phyloP scores from a whole-genome alignment of 164 flowering plant genomes.

The Tetrastigma voinierianum region DNA sequence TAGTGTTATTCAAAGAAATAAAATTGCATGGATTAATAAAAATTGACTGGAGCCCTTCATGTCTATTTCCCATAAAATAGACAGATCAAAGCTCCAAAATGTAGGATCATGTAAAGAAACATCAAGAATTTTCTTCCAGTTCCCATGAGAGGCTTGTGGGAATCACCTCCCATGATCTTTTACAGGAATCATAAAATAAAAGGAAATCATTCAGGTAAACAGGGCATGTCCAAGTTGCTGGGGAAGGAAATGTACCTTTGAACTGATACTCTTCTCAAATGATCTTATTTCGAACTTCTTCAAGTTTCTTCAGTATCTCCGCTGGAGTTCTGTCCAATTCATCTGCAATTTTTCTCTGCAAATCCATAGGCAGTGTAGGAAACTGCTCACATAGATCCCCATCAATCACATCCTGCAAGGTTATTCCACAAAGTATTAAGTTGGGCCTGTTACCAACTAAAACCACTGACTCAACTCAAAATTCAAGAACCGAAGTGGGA shows the following conservation, averaged over 20 bases:
- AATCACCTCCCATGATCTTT: too few relatives aligned
- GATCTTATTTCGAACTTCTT: conserved; percentile 87
- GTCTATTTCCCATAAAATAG: too few relatives aligned
- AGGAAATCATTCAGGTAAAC: neutral
- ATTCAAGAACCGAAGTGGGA: neutral
- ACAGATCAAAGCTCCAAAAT: too few relatives aligned
- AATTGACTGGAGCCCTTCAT: too few relatives aligned
- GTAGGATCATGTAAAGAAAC: too few relatives aligned
- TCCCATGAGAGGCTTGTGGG: too few relatives aligned
- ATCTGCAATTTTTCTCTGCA: conserved; percentile 97
- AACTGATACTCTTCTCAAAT: conserved; percentile 38
- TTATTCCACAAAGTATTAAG: neutral
- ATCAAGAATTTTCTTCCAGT: too few relatives aligned
- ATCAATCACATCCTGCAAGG: conserved; percentile 95
- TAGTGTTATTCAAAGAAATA: too few relatives aligned
- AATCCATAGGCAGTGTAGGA: conserved; percentile 83
- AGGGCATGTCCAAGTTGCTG: neutral
- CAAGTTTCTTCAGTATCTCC: conserved; percentile 93
- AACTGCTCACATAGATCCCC: conserved; percentile 98
- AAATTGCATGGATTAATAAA: too few relatives aligned
- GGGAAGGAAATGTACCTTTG: conserved; percentile 4
- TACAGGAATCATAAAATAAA: neutral
- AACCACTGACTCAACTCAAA: too few relatives aligned
- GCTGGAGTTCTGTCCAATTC: conserved; percentile 97
- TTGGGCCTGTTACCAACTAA: neutral